Conservation (phyloP, 75 land plant genomes). For the Cunninghamia lanceolata region DNA sequence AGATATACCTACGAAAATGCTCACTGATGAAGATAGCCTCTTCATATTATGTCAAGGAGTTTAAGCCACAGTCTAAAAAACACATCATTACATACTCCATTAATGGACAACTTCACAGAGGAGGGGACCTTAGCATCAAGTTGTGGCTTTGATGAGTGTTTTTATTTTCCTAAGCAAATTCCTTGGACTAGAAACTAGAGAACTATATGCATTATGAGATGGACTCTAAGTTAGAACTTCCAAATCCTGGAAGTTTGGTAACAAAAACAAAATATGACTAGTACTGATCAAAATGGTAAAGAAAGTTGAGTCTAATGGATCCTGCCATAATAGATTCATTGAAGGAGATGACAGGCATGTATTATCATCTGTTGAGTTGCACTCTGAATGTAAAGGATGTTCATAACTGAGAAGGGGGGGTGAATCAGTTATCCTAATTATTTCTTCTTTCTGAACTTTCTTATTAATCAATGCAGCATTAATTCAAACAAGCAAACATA, state of each 20-base stretch:
- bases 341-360: too few species aligned
- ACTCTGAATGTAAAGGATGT: too few species aligned
- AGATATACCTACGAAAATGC: conserved; percentile 57
- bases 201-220: conserved; percentile 17
- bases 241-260: not conserved
- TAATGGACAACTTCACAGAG: conserved; percentile 40
- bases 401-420: too few species aligned
- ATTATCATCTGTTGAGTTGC: too few species aligned
- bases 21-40: conserved; percentile 70
- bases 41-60: conserved; percentile 55
- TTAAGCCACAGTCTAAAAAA: conserved; percentile 32
- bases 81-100: conserved; percentile 48
- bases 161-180: conserved; percentile 6
- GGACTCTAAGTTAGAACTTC: not conserved
- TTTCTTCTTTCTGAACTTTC: too few species aligned
- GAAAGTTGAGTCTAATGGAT: too few species aligned
- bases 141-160: not conserved
- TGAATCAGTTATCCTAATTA: too few species aligned
- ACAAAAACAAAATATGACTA: too few species aligned
- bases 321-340: too few species aligned
- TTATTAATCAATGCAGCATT: too few species aligned
- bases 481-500: too few species aligned
- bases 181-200: conserved; percentile 25
- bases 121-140: conserved; percentile 12
- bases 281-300: too few species aligned